Base-by-base conservation (phyloP, 2,329 filamentous ascomycete species). In the Fusarium nodosum region DNA sequence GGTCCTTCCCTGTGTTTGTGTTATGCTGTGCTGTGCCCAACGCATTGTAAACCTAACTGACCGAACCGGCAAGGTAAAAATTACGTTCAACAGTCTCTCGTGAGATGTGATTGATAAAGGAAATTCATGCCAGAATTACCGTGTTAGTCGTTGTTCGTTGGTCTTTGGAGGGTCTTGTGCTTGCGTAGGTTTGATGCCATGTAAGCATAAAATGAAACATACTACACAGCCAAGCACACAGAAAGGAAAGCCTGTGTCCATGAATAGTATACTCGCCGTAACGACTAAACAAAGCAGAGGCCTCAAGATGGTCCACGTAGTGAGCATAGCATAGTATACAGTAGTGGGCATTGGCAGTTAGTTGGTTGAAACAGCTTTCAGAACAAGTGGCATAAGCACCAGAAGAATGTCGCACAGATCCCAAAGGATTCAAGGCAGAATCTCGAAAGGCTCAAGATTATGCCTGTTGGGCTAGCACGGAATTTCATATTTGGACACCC, bases 181-280 rank as follows among this genome's bases (percentile, higher is more conserved):
- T 28, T 28, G 51, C 33, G 51, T 50, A 22, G n/a, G 22, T 45
- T 38, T 30, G 42, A 63, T 56, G 34, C 12, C 16, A 15, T 24
- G 59, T 22, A 50, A 26, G 59, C 38, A 65, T 62, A 45, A 50
- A 66, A 56, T 68, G 62, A 69, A 70, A 68, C 62, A 66, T 26
- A 44, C 28, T 46, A 38, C 50, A 64, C 42, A 68, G 38, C 20
- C 48, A 51, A 42, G 39, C 41, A 13, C 28, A 44, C 9, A 26
- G 16, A 44, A 10, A 46, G 16, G 39, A 30, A 24, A 28, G 24
- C 41, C 26, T 41, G 34, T 26, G 50, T 46, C 53, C 56, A 56
- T 53, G 56, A 64, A 67, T 63, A 58, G 53, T 45, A 57, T 65
- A 61, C 63, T 48, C 36, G 59, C 36, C 50, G 64, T 38, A 68